These are phyloP conservation scores for Cytidiella melzeri DNA, from an alignment of 768 basidiomycete genomes.

Conservation along the genomic window DNA sequence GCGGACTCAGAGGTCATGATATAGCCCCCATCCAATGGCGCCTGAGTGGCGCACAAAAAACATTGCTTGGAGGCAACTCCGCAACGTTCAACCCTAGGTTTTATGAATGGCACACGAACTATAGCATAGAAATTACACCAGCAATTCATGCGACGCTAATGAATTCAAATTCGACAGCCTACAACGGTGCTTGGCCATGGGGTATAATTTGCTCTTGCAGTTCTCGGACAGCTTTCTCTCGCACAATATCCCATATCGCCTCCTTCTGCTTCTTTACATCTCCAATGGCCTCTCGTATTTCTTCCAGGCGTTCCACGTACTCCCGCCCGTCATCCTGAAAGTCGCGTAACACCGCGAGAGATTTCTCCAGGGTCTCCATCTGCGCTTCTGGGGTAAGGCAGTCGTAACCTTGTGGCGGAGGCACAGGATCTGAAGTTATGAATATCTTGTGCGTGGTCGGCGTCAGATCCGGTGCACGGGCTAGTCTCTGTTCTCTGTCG, in stretches of 20 bases:
- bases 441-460: conserved; percentile 65
- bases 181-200: too few relatives aligned
- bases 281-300: conserved; percentile 77
- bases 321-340: conserved; percentile 83
- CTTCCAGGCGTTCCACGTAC: conserved; percentile 78
- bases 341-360: conserved; percentile 66
- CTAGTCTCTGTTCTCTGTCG: conserved; percentile 36
- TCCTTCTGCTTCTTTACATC: conserved; percentile 67
- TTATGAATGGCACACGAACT: too few relatives aligned
- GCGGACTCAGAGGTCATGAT: too few relatives aligned
- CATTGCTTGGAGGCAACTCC: too few relatives aligned
- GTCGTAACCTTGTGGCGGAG: neutral
- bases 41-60: neutral
- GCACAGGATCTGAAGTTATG: conserved; percentile 27
- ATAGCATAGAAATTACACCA: too few relatives aligned
- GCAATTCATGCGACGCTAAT: too few relatives aligned
- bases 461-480: conserved; percentile 61
- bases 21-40: too few relatives aligned
- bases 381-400: conserved; percentile 49
- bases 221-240: conserved; percentile 69
- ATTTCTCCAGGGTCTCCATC: conserved; percentile 66
- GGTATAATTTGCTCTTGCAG: conserved; percentile 55
- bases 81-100: too few relatives aligned
- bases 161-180: too few relatives aligned
- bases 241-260: conserved; percentile 70